Evolutionary conservation across 441 rosid species (phyloP).

Genomic region (Arabidopsis hybrid): DNA sequence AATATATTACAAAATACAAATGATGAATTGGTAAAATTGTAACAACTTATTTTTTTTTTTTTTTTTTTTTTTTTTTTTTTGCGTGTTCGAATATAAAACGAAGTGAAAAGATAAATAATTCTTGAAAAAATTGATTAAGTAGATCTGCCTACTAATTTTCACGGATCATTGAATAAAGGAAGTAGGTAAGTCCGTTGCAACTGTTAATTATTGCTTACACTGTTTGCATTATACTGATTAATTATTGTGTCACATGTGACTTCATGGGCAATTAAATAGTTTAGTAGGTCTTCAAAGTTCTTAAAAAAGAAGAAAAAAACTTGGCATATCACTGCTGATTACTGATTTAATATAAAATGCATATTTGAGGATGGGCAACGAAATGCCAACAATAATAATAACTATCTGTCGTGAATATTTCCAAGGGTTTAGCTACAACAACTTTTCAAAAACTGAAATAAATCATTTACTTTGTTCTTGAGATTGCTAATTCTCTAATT

Average conservation of each 20-base stretch:
- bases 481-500: neutral
- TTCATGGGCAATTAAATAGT: conserved; percentile 37
- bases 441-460: neutral
- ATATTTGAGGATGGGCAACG: conserved; percentile 23
- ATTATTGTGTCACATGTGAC: conserved; percentile 26
- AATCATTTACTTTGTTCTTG: neutral
- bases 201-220: conserved; percentile 23
- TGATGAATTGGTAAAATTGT: conserved; percentile 16
- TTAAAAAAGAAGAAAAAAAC: neutral
- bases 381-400: neutral
- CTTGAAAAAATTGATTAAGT: neutral
- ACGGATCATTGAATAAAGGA: conserved; percentile 16
- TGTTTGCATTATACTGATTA: conserved; percentile 29
- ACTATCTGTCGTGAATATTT: neutral
- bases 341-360: neutral
- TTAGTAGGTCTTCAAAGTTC: conserved; percentile 36
- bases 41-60: no score
- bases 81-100: neutral
- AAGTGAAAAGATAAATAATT: neutral
- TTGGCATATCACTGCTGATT: conserved; percentile 1
- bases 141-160: neutral
- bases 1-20: conserved; percentile 7
- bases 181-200: conserved; percentile 36
- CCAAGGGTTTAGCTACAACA: neutral
- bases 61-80: neutral